Conservation (phyloP, 2,329 filamentous ascomycete genomes). For the Scedosporium boydii region DNA sequence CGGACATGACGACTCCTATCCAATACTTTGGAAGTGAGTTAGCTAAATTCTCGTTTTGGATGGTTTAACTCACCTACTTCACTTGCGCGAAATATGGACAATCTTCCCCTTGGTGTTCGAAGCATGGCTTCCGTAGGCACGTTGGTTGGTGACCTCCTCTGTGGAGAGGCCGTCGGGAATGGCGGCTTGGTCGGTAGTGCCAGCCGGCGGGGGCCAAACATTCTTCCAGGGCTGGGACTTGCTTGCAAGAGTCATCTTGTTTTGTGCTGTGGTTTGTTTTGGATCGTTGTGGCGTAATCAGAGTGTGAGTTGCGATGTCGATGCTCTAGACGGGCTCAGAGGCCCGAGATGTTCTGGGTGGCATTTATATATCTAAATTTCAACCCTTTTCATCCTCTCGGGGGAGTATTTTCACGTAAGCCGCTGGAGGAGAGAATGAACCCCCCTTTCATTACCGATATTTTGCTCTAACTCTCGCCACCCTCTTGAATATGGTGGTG, state of each 20-base stretch:
- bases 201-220: background rate
- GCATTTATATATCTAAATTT: no score
- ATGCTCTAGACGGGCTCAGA: background rate
- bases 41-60: no score
- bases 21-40: no score
- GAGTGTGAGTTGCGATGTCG: background rate
- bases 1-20: no score
- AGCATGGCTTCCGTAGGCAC: conserved; percentile 12
- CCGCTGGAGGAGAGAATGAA: background rate
- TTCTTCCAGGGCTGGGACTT: background rate
- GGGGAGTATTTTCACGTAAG: background rate
- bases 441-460: background rate
- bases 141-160: conserved; percentile 9
- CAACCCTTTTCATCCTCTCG: background rate
- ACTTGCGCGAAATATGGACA: background rate
- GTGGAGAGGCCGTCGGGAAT: conserved; percentile 1
- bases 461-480: background rate
- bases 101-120: conserved; percentile 13
- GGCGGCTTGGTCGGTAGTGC: background rate
- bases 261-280: background rate
- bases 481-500: background rate
- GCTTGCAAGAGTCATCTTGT: background rate
- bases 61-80: no score
- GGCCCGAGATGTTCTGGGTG: no score
- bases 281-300: background rate